A percentile compares a stretch with the other conserved stretches of the same genome.
phyloP scores from a whole-genome alignment of 768 basidiomycete genomes.

The Tulasnella sp. region DNA sequence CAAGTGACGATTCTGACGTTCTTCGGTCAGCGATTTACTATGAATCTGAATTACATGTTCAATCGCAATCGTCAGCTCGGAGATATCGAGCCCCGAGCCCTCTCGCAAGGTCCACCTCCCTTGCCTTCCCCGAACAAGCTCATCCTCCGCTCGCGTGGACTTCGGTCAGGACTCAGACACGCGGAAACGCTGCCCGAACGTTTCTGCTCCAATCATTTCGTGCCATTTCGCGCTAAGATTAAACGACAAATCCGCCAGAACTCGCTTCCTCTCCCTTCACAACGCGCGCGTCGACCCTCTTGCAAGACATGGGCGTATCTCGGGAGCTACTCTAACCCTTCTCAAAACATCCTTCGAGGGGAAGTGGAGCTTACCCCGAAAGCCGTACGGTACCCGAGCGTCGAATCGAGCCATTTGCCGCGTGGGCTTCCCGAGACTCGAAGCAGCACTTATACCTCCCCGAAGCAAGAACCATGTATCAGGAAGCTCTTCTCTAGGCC shows the following conservation, averaged over 20 bases:
- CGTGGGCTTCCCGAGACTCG: neutral
- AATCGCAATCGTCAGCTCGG: too few relatives aligned
- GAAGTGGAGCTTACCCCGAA: neutral
- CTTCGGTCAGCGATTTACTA: too few relatives aligned
- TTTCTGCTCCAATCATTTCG: too few relatives aligned
- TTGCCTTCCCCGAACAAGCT: neutral
- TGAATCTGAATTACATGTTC: too few relatives aligned
- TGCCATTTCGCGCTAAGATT: too few relatives aligned
- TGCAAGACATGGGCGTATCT: neutral
- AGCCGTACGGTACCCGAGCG: neutral
- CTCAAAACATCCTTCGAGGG: neutral
- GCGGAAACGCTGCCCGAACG: too few relatives aligned
- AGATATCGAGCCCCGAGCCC: too few relatives aligned
- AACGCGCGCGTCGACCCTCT: too few relatives aligned
- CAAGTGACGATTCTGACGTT: too few relatives aligned
- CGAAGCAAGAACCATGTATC: neutral
- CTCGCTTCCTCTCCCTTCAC: too few relatives aligned
- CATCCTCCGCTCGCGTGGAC: neutral
- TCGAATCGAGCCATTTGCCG: neutral
- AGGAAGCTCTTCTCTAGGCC: neutral
- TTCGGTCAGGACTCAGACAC: neutral
- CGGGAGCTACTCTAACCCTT: neutral
- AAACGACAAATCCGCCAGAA: too few relatives aligned
- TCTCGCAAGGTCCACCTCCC: too few relatives aligned
- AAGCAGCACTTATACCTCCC: neutral